These are phyloP conservation scores for Entophlyctis luteolus DNA, from an alignment of 192 early-diverging fungal species.

Conservation along the genomic window DNA sequence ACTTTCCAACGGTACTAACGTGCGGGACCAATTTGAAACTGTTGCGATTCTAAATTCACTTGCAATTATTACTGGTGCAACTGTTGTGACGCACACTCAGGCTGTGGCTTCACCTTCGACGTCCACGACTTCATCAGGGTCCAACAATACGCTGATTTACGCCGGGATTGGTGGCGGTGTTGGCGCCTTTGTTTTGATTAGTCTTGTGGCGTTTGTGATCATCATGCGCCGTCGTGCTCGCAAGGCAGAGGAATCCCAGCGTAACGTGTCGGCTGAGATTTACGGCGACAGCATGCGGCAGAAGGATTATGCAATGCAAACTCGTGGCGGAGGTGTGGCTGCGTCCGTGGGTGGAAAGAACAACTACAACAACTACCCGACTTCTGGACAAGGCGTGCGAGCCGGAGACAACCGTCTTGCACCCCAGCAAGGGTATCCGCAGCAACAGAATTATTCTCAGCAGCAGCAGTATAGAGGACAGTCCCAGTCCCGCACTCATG, in stretches of 20 bases:
- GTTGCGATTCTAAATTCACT: conserved; percentile 17
- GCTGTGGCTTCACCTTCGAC: not conserved
- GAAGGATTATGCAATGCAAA: not conserved
- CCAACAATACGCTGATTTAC: not conserved
- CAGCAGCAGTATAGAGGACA: too few species aligned
- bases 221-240: not conserved
- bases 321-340: not conserved
- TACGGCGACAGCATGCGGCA: not conserved
- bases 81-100: not conserved
- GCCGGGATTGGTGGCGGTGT: not conserved
- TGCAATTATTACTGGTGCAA: not conserved
- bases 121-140: not conserved
- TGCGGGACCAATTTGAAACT: conserved; percentile 26
- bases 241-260: not conserved
- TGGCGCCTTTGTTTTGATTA: not conserved
- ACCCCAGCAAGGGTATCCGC: not conserved
- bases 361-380: not conserved
- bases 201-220: not conserved
- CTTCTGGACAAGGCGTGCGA: too few species aligned
- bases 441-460: too few species aligned
- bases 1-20: conserved; percentile 25
- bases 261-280: not conserved
- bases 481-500: too few species aligned
- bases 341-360: not conserved
- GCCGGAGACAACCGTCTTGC: too few species aligned